Percentiles rank a stretch among this genome's conserved stretches.
Conservation (phyloP, 164 flowering plant genomes). For the Vitis vinifera region ASM3070453v1 NC_081811.1:29600001-29600500, state of each 20-base stretch:
- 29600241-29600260: constrained; percentile 93
- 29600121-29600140: constrained; percentile 1
- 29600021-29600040: constrained; percentile 66
- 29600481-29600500: no score
- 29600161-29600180: background rate
- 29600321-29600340: constrained; percentile 39
- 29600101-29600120: constrained; percentile 60
- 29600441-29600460: no score
- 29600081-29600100: constrained; percentile 77
- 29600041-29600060: constrained; percentile 70
- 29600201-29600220: constrained; percentile 45
- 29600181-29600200: background rate
- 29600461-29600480: no score
- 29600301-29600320: constrained; percentile 67
- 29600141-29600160: background rate
- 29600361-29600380: no score
- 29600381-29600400: no score
- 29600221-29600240: constrained; percentile 59
- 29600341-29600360: background rate
- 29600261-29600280: constrained; percentile 75
- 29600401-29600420: no score
- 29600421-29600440: no score
- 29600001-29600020: constrained; percentile 76
- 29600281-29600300: constrained; percentile 83
- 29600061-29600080: constrained; percentile 76